Evolutionary conservation across 495 filamentous ascomycete genomes (phyloP).

Genomic region (Penicillium malachiteum): DNA sequence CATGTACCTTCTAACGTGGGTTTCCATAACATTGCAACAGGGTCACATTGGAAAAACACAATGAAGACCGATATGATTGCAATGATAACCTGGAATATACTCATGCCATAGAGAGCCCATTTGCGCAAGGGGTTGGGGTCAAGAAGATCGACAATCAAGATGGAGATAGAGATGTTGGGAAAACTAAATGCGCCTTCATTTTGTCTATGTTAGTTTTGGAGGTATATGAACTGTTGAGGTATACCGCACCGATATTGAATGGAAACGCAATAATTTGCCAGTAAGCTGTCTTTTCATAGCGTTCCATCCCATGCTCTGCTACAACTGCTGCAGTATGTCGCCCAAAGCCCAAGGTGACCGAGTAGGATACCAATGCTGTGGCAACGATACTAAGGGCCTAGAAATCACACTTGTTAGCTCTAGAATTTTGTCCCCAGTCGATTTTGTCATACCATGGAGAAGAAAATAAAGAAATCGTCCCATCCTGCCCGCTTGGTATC

Average conservation of each 20-base stretch:
- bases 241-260: conserved; percentile 17
- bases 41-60: conserved; percentile 25
- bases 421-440: background rate
- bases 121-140: conserved; percentile 22
- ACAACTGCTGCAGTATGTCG: conserved; percentile 24
- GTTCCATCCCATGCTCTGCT: conserved; percentile 17
- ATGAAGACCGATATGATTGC: conserved; percentile 23
- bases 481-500: conserved; percentile 11
- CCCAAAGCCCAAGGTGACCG: conserved; percentile 20
- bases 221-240: too few relatives aligned
- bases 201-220: background rate
- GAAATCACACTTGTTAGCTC: background rate
- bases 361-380: conserved; percentile 21
- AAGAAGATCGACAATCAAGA: conserved; percentile 23
- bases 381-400: conserved; percentile 27
- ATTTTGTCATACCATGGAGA: conserved; percentile 17
- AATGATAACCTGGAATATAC: conserved; percentile 20
- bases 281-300: conserved; percentile 7
- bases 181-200: conserved; percentile 24
- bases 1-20: conserved; percentile 12
- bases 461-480: conserved; percentile 30
- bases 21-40: conserved; percentile 19
- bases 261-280: conserved; percentile 24
- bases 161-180: conserved; percentile 27
- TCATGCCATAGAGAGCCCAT: conserved; percentile 17